Evolutionary conservation across 148 eudicot genomes (phyloP).

Genomic region (Chenopodium album): DNA sequence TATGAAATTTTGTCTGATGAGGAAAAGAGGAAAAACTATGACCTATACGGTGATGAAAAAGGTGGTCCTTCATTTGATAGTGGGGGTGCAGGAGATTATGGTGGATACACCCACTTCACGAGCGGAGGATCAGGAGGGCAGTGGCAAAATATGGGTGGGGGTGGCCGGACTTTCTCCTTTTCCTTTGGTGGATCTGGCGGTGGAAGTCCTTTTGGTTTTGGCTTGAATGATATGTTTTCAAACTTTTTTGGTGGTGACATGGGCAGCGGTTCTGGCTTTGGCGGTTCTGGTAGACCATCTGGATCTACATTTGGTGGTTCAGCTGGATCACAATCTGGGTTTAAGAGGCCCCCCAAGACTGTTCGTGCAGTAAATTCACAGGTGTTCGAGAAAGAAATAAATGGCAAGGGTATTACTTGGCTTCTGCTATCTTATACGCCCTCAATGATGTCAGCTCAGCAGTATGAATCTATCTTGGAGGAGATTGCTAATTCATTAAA

Average conservation of each 20-base stretch:
- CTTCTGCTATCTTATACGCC: conserved; percentile 62
- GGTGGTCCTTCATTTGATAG: conserved; percentile 74
- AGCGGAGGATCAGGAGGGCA: conserved; percentile 70
- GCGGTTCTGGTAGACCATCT: conserved; percentile 54
- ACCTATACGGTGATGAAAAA: conserved; percentile 82
- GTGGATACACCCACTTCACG: conserved; percentile 65
- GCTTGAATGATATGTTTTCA: conserved; percentile 77
- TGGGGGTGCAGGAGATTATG: conserved; percentile 53
- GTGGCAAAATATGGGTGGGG: conserved; percentile 82
- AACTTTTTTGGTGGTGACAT: conserved; percentile 66
- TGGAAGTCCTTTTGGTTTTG: conserved; percentile 60
- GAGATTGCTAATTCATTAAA: conserved; percentile 59
- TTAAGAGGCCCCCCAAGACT: conserved; percentile 43
- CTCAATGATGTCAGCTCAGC: conserved; percentile 37
- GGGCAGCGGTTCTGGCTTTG: conserved; percentile 60
- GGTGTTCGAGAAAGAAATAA: conserved; percentile 67
- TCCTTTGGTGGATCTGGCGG: conserved; percentile 81
- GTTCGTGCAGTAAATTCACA: conserved; percentile 48
- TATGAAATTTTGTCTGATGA: conserved; percentile 92
- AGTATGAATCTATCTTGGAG: conserved; percentile 56
- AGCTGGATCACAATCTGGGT: conserved; percentile 44
- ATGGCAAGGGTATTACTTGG: conserved; percentile 72
- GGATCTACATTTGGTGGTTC: conserved; percentile 60
- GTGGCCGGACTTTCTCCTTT: conserved; percentile 70
- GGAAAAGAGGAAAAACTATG: conserved; percentile 87